phyloP scores from a whole-genome alignment of 345 rosid species.

The Erodium maritimum region DNA sequence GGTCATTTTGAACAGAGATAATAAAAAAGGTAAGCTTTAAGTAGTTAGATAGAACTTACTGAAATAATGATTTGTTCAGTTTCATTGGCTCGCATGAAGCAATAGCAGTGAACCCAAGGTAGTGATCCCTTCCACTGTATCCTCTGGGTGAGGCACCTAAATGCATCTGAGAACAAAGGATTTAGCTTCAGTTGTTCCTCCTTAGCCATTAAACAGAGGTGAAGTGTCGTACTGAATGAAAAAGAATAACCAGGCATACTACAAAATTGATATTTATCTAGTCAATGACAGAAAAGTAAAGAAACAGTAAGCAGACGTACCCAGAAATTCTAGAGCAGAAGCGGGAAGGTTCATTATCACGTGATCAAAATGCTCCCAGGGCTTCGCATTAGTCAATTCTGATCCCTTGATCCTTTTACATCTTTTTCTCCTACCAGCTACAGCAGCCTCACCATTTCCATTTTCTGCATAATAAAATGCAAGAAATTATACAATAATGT shows the following conservation, averaged over 20 bases:
- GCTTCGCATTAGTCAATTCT: slow-evolving; percentile 33
- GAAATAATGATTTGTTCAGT: slow-evolving; percentile 44
- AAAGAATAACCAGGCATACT: background rate
- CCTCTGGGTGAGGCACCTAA: slow-evolving; percentile 40
- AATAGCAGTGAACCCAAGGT: slow-evolving; percentile 85
- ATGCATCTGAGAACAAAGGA: slow-evolving; percentile 45
- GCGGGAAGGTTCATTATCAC: slow-evolving; percentile 98
- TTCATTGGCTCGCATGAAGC: slow-evolving; percentile 76
- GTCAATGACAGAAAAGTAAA: too few species aligned
- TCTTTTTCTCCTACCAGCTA: slow-evolving; percentile 27
- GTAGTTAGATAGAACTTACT: slow-evolving; percentile 27
- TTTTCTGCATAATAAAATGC: slow-evolving; percentile 14
- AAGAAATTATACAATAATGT: background rate
- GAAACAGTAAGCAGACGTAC: too few species aligned
- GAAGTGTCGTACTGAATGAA: background rate
- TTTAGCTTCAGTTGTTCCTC: slow-evolving; percentile 3
- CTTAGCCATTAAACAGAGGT: background rate
- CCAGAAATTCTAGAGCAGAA: slow-evolving; percentile 78
- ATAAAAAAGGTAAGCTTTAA: too few species aligned
- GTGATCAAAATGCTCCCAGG: slow-evolving; percentile 92
- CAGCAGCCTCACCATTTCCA: slow-evolving; percentile 17
- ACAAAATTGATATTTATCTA: too few species aligned
- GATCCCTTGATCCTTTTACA: slow-evolving; percentile 55
- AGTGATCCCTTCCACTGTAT: slow-evolving; percentile 63
- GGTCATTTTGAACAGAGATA: background rate